These are phyloP conservation scores for Hypoxylon sp. DNA, from an alignment of 2,329 filamentous ascomycete species.

Conservation along the genomic window DNA sequence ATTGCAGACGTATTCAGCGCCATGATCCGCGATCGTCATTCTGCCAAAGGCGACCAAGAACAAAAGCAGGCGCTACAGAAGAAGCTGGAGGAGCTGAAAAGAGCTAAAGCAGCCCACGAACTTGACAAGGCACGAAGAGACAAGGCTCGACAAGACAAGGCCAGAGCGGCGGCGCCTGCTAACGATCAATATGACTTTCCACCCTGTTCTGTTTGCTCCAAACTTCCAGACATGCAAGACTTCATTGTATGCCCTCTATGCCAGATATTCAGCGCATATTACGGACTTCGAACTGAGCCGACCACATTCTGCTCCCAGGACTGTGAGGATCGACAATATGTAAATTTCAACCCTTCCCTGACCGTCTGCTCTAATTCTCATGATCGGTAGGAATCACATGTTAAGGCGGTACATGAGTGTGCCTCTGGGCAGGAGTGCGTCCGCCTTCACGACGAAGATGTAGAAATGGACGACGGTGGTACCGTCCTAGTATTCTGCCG, in stretches of 20 bases:
- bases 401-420: conserved; percentile 57
- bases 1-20: conserved; percentile 49
- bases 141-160: conserved; percentile 58
- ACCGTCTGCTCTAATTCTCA: conserved; percentile 43
- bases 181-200: conserved; percentile 54
- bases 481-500: conserved; percentile 55
- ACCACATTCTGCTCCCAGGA: conserved; percentile 61
- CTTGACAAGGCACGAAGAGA: conserved; percentile 50
- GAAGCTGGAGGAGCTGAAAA: conserved; percentile 61
- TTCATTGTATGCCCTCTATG: conserved; percentile 61
- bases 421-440: conserved; percentile 57
- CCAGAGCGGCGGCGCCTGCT: conserved; percentile 50
- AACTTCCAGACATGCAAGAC: conserved; percentile 51
- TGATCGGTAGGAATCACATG: conserved; percentile 54
- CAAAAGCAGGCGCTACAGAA: conserved; percentile 53
- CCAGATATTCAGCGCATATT: conserved; percentile 56
- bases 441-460: conserved; percentile 56
- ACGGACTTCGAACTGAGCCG: conserved; percentile 53
- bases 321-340: conserved; percentile 58
- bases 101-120: conserved; percentile 60
- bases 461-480: conserved; percentile 54
- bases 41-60: conserved; percentile 50
- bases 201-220: conserved; percentile 57
- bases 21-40: conserved; percentile 53
- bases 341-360: conserved; percentile 49